Base-by-base conservation (phyloP, 1,284 basidiomycete species). In the Sporisorium iseilematis-ciliati region DNA sequence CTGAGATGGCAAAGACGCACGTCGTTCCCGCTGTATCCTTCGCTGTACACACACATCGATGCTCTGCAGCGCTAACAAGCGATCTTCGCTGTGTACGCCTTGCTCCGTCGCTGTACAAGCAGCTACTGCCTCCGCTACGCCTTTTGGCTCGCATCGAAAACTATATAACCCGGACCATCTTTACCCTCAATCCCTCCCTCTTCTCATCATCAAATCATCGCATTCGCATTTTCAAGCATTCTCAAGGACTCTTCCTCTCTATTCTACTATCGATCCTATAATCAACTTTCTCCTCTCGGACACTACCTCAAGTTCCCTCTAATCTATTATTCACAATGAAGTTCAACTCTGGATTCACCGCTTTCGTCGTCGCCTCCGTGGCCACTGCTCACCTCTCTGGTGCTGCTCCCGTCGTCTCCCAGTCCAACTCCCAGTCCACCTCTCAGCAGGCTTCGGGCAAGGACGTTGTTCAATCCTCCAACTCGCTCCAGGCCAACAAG, bases 331-430 rank as follows among this genome's bases (percentile, higher is more conserved):
- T 50, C 64, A 62, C 48, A 53, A 67, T 67, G 65, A 67, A 62
- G 59, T 67, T 67, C 65, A 57, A 58, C 40, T 45, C 53, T 25
- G 54, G 58, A 52, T 67, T 67, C 59, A 67, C 65, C 33, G 65
- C 65, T 12, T 67, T 67, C 31, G 65, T 67, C 45, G 65, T 41
- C 23, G 65, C 65, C 48, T 67, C 65, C 33, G 55, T 67, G 45
- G 65, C 65, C 26, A 67, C 65, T 26, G 65, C 65, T 29, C 52
- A 67, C 58, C 42, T 67, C 21, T 43, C 38, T 29, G 33, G 58
- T n/a, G 65, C 53, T 16, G 65, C 65, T n/a, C 65, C 65, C 50
- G 55, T 62, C 57, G 48, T 64, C 43, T 46, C 51, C 14, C 65
- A 67, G 65, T 51, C 52, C 54, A 67, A 67, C 65, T 35, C 58